phyloP scores from a whole-genome alignment of 306 rosid genomes.

The Cucumis melo region DNA sequence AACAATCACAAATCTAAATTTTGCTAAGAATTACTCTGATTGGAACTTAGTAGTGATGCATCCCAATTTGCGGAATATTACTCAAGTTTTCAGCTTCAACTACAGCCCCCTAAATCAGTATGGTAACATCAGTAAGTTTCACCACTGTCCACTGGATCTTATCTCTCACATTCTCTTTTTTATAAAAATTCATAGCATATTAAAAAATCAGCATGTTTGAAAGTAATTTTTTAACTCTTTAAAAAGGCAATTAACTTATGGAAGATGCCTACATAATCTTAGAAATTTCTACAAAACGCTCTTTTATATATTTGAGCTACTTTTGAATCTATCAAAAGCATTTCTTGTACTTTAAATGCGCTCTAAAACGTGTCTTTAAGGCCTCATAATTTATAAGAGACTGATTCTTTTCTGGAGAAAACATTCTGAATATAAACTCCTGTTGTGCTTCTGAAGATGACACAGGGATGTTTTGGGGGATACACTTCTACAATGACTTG shows the following conservation, averaged over 20 bases:
- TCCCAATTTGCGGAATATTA: constrained; percentile 47
- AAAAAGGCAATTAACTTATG: neutral
- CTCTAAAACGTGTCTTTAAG: neutral
- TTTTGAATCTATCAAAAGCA: neutral
- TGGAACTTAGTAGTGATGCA: constrained; percentile 68
- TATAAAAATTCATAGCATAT: neutral
- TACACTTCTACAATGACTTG: constrained; percentile 52
- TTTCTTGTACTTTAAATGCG: neutral
- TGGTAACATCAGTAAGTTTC: constrained; percentile 47
- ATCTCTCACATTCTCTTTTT: neutral
- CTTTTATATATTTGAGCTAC: neutral
- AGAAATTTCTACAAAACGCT: neutral
- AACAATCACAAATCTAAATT: constrained; percentile 55
- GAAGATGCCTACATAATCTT: neutral
- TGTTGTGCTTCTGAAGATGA: constrained; percentile 35
- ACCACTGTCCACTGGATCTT: neutral
- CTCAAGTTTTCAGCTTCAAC: constrained; percentile 73
- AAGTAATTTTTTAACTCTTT: neutral
- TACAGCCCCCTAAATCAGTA: constrained; percentile 33
- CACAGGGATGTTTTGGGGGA: constrained; percentile 76
- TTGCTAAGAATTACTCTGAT: constrained; percentile 50
- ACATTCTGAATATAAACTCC: neutral
- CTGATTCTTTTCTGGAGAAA: neutral
- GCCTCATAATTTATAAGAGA: neutral
- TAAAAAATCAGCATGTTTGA: too few species aligned